phyloP scores from a whole-genome alignment of 2,329 filamentous ascomycete species.

The Dothideomycetes sp. region DNA sequence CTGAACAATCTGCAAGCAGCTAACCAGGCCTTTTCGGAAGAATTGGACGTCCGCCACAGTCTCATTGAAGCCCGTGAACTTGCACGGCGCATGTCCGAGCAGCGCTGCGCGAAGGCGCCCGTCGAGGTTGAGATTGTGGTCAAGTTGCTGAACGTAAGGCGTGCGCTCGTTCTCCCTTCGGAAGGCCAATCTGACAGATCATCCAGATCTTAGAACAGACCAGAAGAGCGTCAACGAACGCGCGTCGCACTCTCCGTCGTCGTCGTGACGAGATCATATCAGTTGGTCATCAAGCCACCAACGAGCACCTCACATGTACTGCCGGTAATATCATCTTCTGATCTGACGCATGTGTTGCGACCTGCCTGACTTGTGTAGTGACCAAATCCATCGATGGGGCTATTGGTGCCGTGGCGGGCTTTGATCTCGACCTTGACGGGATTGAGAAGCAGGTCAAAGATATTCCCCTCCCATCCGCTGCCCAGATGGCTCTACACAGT shows the following conservation, averaged over 20 bases:
- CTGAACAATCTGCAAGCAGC: neutral
- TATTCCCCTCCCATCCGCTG: neutral
- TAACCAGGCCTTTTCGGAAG: neutral
- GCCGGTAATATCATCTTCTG: neutral
- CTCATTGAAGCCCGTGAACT: too few relatives aligned
- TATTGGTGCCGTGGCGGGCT: constrained; percentile 2
- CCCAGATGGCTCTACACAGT: too few relatives aligned
- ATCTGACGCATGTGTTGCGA: neutral
- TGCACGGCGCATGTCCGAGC: constrained; percentile 2
- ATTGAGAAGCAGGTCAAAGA: neutral
- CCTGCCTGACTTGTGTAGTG: neutral
- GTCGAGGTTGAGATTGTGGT: neutral
- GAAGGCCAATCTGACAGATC: neutral
- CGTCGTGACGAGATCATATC: constrained; percentile 4
- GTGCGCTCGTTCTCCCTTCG: neutral
- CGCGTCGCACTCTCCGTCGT: constrained; percentile 1
- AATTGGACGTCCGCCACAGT: too few relatives aligned
- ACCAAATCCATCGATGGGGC: constrained; percentile 6
- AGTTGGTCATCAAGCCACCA: neutral
- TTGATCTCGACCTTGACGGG: neutral
- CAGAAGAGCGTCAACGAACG: neutral
- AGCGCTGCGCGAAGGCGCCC: neutral
- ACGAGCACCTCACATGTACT: neutral
- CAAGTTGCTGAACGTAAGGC: neutral
- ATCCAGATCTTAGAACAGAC: neutral